Evolutionary conservation across 441 rosid species (phyloP), one percentile per base, ranked within the genome.

Genomic region (Jatropha multifida): DNA sequence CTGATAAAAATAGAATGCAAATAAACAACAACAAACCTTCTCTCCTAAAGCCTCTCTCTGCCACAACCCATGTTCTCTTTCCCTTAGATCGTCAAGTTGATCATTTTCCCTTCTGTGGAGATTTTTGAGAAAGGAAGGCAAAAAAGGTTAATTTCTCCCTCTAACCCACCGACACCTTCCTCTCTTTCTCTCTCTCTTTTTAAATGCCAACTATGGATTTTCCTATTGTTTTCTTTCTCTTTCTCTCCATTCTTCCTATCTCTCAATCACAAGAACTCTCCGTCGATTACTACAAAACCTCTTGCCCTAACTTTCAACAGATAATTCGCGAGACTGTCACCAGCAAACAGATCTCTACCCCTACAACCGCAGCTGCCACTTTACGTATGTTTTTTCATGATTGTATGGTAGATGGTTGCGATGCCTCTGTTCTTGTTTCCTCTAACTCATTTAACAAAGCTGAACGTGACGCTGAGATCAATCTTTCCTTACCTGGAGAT

Each of bases 361-460:
- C 94, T 23, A 86, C 93, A 27, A 93, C 97, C 18, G 97, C 97
- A 2, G 94, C 94, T 2, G 98, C 83, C 71, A 78, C 81, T 60
- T 82, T 93, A 72, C 90, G 94, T 27, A 83, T 89, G 37, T 91
- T 89, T 85, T 89, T 90, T 76, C 97, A 93, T 54, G 98, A 93
- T 60, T 93, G 97, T 64, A 77, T 90, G 83, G 90, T 90, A 0
- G 90, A 86, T n/a, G 94, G 97, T 56, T 91, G 96, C 56, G 96
- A 91, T 64, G 88, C 86, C 18, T 93, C 96, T 0, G 69, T 88
- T 20, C 88, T 93, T 67, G 51, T 93, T 1, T 61, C 91, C 38
- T 88, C 98, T 70, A 90, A 83, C 62, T 67, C 90, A 6, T 83
- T 84, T 85, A 88, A 90, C 74, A 83, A 77, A 27, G 87, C 93